A percentile compares a stretch with the other conserved stretches of the same genome.
Evolutionary conservation across 108 stramenopile genomes (phyloP).

Genomic region (Cyclotella baltica): DNA sequence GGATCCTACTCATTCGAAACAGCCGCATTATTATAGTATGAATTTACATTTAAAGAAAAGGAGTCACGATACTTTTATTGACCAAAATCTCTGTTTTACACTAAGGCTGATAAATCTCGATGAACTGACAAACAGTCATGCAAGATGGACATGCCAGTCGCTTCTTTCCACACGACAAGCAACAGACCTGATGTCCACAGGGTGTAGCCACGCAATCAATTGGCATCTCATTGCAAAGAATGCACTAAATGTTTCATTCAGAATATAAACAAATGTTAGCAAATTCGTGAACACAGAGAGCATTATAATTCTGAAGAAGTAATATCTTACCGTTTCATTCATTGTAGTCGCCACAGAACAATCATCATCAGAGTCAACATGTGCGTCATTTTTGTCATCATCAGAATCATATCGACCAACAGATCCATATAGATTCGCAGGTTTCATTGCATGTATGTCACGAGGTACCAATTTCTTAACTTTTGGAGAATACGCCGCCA

Average conservation of each 20-base stretch:
- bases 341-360: slow-evolving; percentile 38
- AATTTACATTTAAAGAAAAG: no score
- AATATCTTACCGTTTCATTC: slow-evolving; percentile 20
- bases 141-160: slow-evolving; percentile 72
- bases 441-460: background rate
- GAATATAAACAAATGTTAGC: background rate
- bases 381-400: slow-evolving; percentile 15
- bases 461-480: background rate
- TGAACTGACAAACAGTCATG: slow-evolving; percentile 62
- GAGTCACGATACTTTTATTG: background rate
- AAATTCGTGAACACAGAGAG: slow-evolving; percentile 27
- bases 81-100: background rate
- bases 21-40: no score
- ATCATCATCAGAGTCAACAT: slow-evolving; percentile 24
- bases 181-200: slow-evolving; percentile 86
- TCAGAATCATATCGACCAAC: slow-evolving; percentile 6
- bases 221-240: slow-evolving; percentile 63
- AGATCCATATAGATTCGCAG: background rate
- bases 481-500: background rate
- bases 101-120: slow-evolving; percentile 71
- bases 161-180: slow-evolving; percentile 62
- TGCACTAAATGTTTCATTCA: slow-evolving; percentile 50
- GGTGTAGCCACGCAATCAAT: slow-evolving; percentile 85
- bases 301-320: background rate
- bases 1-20: no score